Base-by-base conservation (phyloP, 2,329 filamentous ascomycete species). In the Penicillium sp. region DNA sequence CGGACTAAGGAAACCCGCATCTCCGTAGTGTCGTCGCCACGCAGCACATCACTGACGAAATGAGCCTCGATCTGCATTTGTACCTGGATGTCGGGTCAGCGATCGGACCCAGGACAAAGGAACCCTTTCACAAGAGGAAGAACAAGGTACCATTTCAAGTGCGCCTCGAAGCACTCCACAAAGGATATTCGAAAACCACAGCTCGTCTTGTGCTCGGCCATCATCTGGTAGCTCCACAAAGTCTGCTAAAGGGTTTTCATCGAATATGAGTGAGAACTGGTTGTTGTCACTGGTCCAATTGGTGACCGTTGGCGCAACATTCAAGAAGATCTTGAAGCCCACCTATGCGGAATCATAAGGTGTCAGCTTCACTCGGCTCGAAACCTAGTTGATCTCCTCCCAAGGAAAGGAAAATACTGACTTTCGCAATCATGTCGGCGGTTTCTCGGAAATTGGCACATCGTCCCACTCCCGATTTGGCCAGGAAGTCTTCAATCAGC, bases 31-130 rank as follows among this genome's bases (percentile, higher is more conserved):
- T 98, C 92, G 57, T 95, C 90, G 2, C 92, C 92, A 39, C 88
- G 80, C 43, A 98, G 72, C 20, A 95, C 77, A 63, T 98, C 92
- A 62, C 86, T 95, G 57, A 94, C 84, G 62, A 96, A 98, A 60
- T 94, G 89, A 31, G 87, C 87, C 62, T 98, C 90, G 3, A 96
- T 88, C 66, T 96, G 92, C 87, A 96, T 95, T 75, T 96, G 90
- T 14, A 84, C 79, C 79, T 81, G 51, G 55, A 45, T 30, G 30
- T 18, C 31, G 33, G 46, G 41, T 51, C 44, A 54, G 40, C 16
- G 31, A 49, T 48, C 41, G 40, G 36, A 39, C 44, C 44, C 44
- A 41, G 27, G 32, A 41, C 30, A 31, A 42, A 44, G 39, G 44
- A 46, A 35, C 22, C 30, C 29, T 28, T 38, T 32, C 39, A 35